Percentiles rank a stretch among this genome's conserved stretches.
phyloP scores from a whole-genome alignment of 2,329 filamentous ascomycete genomes.

The Ambrosiella cleistominuta region DNA sequence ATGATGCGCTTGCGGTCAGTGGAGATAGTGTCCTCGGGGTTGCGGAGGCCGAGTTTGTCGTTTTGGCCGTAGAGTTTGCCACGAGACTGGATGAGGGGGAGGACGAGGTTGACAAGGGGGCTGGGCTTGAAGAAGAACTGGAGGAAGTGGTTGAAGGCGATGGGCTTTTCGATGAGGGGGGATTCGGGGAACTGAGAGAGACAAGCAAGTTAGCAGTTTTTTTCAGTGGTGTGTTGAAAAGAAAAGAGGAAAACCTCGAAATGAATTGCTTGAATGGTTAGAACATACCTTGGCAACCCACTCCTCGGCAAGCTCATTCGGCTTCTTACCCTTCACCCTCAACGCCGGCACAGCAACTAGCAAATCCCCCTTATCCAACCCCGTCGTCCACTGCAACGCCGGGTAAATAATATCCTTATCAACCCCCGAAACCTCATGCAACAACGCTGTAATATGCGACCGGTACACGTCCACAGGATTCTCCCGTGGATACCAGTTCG shows the following conservation, averaged over 20 bases:
- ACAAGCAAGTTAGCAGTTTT: constrained; percentile 1
- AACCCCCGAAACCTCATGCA: constrained; percentile 52
- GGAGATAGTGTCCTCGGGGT: constrained; percentile 37
- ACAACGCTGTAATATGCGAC: constrained; percentile 52
- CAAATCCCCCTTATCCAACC: constrained; percentile 69
- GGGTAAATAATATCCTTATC: constrained; percentile 55
- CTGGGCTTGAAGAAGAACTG: constrained; percentile 65
- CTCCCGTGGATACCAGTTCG: constrained; percentile 44
- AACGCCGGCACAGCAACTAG: constrained; percentile 65
- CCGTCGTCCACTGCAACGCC: constrained; percentile 59
- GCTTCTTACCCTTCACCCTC: constrained; percentile 54
- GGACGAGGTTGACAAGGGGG: constrained; percentile 44
- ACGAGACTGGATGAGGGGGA: constrained; percentile 51
- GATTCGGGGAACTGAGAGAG: constrained; percentile 49
- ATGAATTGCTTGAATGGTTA: not conserved
- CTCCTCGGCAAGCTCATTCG: constrained; percentile 41
- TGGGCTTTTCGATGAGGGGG: constrained; percentile 54
- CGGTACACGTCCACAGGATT: constrained; percentile 72
- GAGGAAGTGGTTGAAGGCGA: constrained; percentile 49
- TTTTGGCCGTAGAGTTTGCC: constrained; percentile 46
- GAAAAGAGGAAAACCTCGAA: not conserved
- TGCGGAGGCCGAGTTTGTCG: constrained; percentile 38
- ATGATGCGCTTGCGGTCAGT: constrained; percentile 49
- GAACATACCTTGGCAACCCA: constrained; percentile 39
- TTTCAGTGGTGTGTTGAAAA: not conserved